A percentile compares a stretch with the other conserved stretches of the same genome.
phyloP scores from a whole-genome alignment of 495 filamentous ascomycete genomes.

The Lasiosphaeris hirsuta region DNA sequence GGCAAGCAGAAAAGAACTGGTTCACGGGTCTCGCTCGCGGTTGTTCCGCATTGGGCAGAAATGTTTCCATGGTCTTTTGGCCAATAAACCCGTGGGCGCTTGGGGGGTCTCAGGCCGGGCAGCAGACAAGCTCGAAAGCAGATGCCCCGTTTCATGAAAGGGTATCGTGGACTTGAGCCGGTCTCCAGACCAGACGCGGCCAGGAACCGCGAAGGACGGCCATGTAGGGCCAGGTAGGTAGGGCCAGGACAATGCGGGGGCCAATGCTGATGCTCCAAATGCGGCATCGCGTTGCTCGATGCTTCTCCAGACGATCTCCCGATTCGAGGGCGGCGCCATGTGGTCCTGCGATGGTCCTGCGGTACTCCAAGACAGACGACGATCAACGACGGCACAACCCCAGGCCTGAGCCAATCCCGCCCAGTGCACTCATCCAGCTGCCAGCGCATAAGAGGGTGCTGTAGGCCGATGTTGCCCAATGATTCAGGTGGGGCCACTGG shows the following conservation, averaged over 20 bases:
- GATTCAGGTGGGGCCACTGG: conserved; percentile 10
- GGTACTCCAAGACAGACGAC: conserved; percentile 5
- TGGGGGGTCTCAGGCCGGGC: conserved; percentile 14
- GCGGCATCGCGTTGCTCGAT: conserved; percentile 3
- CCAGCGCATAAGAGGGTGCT: conserved; percentile 28
- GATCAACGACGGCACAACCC: conserved; percentile 9
- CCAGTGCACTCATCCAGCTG: conserved; percentile 13
- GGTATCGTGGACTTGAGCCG: conserved; percentile 13
- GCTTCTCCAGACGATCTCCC: conserved; percentile 2
- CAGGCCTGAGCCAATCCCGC: background rate
- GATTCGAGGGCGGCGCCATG: conserved; percentile 4
- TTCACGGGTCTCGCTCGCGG: conserved; percentile 16
- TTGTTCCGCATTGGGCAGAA: conserved; percentile 32
- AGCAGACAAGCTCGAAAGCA: conserved; percentile 4
- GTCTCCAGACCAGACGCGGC: background rate
- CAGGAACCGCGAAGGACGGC: background rate
- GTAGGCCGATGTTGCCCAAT: conserved; percentile 29
- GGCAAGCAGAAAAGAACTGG: conserved; percentile 19
- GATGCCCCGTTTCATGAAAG: conserved; percentile 20
- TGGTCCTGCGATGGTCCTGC: background rate
- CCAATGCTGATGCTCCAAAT: conserved; percentile 4
- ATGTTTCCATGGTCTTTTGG: conserved; percentile 24
- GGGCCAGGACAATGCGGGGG: background rate
- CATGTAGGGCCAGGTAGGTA: no score
- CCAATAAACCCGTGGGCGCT: conserved; percentile 38